Evolutionary conservation across 2,329 filamentous ascomycete genomes (phyloP).

Genomic region (Penicillium brasilianum): DNA sequence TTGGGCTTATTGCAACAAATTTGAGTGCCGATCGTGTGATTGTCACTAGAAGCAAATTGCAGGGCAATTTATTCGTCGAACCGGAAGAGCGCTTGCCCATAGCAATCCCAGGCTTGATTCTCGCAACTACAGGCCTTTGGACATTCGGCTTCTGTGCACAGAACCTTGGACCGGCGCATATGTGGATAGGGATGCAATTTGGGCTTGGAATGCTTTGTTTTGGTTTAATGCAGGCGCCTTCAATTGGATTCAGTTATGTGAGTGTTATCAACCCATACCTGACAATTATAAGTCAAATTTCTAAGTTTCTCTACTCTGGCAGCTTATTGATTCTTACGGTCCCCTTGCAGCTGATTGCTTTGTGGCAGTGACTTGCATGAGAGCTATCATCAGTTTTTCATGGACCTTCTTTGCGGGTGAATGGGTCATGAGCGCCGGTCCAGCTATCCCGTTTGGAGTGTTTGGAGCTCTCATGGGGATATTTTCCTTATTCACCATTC

Average conservation of each 20-base stretch:
- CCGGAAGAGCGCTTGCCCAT: neutral
- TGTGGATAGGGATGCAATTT: neutral
- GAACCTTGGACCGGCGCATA: neutral
- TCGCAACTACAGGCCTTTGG: neutral
- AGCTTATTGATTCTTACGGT: slow-evolving; percentile 59
- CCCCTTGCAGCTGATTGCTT: slow-evolving; percentile 58
- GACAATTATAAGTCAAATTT: neutral
- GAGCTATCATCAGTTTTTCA: slow-evolving; percentile 57
- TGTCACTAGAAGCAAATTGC: neutral
- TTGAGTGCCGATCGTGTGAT: neutral
- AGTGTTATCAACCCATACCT: neutral
- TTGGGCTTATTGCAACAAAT: neutral
- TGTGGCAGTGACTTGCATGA: slow-evolving; percentile 57
- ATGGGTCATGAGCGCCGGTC: slow-evolving; percentile 53
- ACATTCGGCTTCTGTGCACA: neutral
- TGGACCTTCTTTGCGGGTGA: slow-evolving; percentile 61
- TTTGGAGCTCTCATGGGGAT: slow-evolving; percentile 59
- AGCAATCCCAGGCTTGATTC: neutral
- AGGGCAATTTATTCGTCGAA: neutral
- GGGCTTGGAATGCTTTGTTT: neutral
- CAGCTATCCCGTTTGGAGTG: slow-evolving; percentile 58
- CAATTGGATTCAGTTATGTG: neutral
- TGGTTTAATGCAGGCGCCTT: neutral
- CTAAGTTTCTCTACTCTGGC: neutral
- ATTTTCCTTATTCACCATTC: slow-evolving; percentile 45